A percentile compares a stretch with the other conserved stretches of the same genome.
Evolutionary conservation across 179 eudicot genomes (phyloP).

Genomic region (Pouteria campechiana): DNA sequence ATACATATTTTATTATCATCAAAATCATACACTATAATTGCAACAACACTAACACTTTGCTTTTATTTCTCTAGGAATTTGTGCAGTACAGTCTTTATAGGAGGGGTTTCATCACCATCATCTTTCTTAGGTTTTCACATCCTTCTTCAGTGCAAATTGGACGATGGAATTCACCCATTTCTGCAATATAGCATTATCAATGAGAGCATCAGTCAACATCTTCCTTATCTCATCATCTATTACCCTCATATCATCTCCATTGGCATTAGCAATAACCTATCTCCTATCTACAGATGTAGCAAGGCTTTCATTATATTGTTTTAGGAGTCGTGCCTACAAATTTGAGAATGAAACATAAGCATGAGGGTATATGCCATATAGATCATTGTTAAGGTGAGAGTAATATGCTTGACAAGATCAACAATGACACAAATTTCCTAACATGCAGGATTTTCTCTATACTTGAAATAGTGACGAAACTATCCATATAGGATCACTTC

Average conservation of each 20-base stretch:
- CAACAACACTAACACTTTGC: no score
- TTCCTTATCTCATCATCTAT: conserved; percentile 41
- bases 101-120: conserved; percentile 12
- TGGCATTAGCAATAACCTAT: background rate
- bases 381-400: no score
- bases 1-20: no score
- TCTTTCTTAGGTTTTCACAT: conserved; percentile 15
- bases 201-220: conserved; percentile 34
- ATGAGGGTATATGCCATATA: no score
- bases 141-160: conserved; percentile 26
- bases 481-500: no score
- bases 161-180: conserved; percentile 45
- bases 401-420: no score
- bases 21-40: no score
- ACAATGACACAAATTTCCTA: no score
- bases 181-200: conserved; percentile 34
- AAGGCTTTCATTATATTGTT: conserved; percentile 11
- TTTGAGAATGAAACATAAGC: no score
- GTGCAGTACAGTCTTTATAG: conserved; percentile 16
- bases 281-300: conserved; percentile 5
- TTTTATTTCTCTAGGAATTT: conserved; percentile 24
- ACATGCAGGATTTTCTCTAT: no score
- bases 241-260: conserved; percentile 10
- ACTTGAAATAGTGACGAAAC: no score
- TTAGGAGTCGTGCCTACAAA: conserved; percentile 48